Evolutionary conservation across 2,329 filamentous ascomycete genomes (phyloP), one percentile per base, ranked within the genome.

Genomic region (Pseudogymnoascus sp.): DNA sequence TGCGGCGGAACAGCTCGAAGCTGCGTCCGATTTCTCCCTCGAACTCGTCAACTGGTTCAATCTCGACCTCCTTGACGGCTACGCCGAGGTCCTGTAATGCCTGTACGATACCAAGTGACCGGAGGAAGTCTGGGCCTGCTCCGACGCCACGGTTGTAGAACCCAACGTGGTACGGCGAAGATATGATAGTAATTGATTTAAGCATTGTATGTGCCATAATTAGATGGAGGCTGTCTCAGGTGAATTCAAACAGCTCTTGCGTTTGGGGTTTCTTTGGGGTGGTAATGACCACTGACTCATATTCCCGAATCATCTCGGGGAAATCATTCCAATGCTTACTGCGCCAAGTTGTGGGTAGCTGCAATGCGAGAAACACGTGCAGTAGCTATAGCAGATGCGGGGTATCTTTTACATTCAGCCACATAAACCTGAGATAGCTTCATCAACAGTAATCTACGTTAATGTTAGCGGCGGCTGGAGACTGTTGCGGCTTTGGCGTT

Each of bases 111-210:
- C 72, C 71, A 0, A 65, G 62, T 1, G 67, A 63, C n/a, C 67
- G 67, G 12, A 76, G 69, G 18, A 68, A 67, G 22, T 70, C 64
- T 1, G 74, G 74, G 2, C 74, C 74, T n/a, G 68, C 70, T 60
- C 75, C 74, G 12, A 76, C 72, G 5, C 71, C 70, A 50, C 72
- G 69, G 60, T 75, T 67, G 38, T 67, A 69, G 32, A 71, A 61
- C 35, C 75, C 74, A 58, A 74, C 70, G 58, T 77, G 75, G 66
- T 76, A 77, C 0, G 74, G 75, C 0, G 72, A 73, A 28, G 70
- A 69, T 60, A 76, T 74, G 60, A 76, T 62, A 6, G 72, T 72
- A 59, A 74, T 65, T 18, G 70, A 72, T n/a, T 47, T 32, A 14
- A 60, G 35, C n/a, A 22, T 28, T 4, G 30, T 32, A 22, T 41